Evolutionary conservation across 345 rosid genomes (phyloP).

Genomic region (Geranium brycei): DNA sequence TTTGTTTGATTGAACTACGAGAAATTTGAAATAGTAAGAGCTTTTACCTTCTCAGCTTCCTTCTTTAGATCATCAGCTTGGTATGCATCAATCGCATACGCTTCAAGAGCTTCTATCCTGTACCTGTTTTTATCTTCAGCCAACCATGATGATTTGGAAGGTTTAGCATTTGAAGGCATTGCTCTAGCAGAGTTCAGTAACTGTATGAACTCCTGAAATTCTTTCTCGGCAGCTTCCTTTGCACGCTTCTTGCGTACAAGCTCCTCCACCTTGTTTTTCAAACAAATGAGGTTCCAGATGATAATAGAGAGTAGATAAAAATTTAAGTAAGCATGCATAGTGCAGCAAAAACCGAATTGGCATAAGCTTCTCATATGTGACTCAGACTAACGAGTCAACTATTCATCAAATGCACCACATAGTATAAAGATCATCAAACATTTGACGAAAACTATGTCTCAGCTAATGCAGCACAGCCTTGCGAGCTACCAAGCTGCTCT

Average conservation of each 20-base stretch:
- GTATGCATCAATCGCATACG: constrained; percentile 76
- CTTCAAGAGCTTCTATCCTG: constrained; percentile 61
- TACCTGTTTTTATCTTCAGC: constrained; percentile 42
- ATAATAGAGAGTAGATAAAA: not conserved
- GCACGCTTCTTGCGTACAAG: constrained; percentile 48
- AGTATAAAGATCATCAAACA: too few species aligned
- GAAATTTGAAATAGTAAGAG: not conserved
- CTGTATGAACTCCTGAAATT: constrained; percentile 60
- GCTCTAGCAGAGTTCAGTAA: constrained; percentile 58
- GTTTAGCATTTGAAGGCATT: constrained; percentile 51
- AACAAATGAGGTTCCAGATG: not conserved
- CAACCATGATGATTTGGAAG: constrained; percentile 71
- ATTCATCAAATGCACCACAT: too few species aligned
- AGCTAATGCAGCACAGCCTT: too few species aligned
- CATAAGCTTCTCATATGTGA: not conserved
- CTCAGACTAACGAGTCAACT: too few species aligned
- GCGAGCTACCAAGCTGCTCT: too few species aligned
- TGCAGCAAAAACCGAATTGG: not conserved
- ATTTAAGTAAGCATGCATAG: not conserved
- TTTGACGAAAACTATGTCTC: too few species aligned
- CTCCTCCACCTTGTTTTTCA: constrained; percentile 58
- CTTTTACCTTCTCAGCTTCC: constrained; percentile 59
- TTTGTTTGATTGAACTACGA: not conserved
- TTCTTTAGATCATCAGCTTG: constrained; percentile 54
- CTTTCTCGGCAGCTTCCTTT: constrained; percentile 68